These are phyloP conservation scores for Trametes gibbosa DNA, from an alignment of 768 basidiomycete genomes.

Conservation along the genomic window DNA sequence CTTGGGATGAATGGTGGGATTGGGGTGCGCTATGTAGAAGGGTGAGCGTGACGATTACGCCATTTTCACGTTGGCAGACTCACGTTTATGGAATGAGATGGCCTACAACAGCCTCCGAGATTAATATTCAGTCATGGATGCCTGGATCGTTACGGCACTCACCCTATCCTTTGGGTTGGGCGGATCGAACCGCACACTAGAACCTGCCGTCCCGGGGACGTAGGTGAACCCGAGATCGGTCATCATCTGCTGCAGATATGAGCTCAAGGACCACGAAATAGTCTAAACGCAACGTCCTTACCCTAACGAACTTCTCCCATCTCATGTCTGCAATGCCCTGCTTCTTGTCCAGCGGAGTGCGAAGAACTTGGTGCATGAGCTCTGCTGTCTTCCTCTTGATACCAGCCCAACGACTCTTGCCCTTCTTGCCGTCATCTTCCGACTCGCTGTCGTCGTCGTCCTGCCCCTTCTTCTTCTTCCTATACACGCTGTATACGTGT, in stretches of 20 bases:
- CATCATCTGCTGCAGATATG: slow-evolving; percentile 54
- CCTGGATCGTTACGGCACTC: slow-evolving; percentile 19
- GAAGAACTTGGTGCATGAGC: slow-evolving; percentile 65
- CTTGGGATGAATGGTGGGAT: slow-evolving; percentile 54
- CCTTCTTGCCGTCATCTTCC: slow-evolving; percentile 37
- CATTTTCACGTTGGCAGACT: slow-evolving; percentile 2
- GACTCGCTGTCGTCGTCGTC: slow-evolving; percentile 37
- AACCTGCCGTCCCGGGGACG: slow-evolving; percentile 74
- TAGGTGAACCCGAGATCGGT: slow-evolving; percentile 73
- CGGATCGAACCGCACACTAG: slow-evolving; percentile 80
- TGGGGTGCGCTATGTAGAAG: slow-evolving; percentile 60
- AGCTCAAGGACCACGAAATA: background rate
- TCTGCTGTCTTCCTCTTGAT: slow-evolving; percentile 56
- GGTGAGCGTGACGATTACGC: background rate
- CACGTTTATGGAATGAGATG: slow-evolving; percentile 78
- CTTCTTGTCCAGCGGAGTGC: slow-evolving; percentile 52
- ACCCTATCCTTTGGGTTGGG: slow-evolving; percentile 51
- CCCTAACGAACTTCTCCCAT: slow-evolving; percentile 79
- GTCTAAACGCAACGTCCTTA: slow-evolving; percentile 23
- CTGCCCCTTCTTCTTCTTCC: slow-evolving; percentile 32
- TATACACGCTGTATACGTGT: slow-evolving; percentile 53
- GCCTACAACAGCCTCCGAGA: slow-evolving; percentile 37
- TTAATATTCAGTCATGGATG: background rate
- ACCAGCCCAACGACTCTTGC: slow-evolving; percentile 53
- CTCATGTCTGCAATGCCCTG: slow-evolving; percentile 60